phyloP scores from a whole-genome alignment of 495 filamentous ascomycete genomes.

The Haplographium delicatum region DNA sequence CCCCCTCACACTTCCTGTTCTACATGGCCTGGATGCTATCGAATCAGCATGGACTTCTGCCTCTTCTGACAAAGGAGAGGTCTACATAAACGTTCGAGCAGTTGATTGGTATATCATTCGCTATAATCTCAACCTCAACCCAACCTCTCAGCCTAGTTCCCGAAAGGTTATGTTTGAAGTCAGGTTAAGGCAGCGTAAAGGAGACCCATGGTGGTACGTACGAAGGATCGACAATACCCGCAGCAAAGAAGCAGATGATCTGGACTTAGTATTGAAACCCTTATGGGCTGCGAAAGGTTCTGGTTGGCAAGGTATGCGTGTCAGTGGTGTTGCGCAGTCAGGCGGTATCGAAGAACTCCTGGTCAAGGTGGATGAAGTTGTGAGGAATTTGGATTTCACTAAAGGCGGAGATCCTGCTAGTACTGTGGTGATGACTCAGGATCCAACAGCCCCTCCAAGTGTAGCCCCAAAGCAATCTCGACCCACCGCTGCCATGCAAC shows the following conservation, averaged over 20 bases:
- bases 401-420: not conserved
- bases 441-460: too few species aligned
- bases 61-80: conserved; percentile 31
- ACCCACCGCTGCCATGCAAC: not conserved
- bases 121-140: conserved; percentile 31
- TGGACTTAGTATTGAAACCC: conserved; percentile 16
- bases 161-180: conserved; percentile 36
- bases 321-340: conserved; percentile 18
- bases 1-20: conserved; percentile 59
- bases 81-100: conserved; percentile 36
- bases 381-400: conserved; percentile 9
- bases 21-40: conserved; percentile 56
- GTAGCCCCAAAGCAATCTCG: not conserved
- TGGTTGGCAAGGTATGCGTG: conserved; percentile 22
- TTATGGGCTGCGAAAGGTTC: conserved; percentile 18
- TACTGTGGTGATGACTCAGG: not conserved
- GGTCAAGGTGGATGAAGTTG: conserved; percentile 20
- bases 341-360: conserved; percentile 16
- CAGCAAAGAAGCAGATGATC: conserved; percentile 14
- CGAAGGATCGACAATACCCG: conserved; percentile 7
- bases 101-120: conserved; percentile 45
- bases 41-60: conserved; percentile 36
- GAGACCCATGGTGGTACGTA: conserved; percentile 36
- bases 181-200: conserved; percentile 28
- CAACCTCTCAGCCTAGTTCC: not conserved